phyloP scores from a whole-genome alignment of 176 grass and related monocot species.

The Musa beccarii region DNA sequence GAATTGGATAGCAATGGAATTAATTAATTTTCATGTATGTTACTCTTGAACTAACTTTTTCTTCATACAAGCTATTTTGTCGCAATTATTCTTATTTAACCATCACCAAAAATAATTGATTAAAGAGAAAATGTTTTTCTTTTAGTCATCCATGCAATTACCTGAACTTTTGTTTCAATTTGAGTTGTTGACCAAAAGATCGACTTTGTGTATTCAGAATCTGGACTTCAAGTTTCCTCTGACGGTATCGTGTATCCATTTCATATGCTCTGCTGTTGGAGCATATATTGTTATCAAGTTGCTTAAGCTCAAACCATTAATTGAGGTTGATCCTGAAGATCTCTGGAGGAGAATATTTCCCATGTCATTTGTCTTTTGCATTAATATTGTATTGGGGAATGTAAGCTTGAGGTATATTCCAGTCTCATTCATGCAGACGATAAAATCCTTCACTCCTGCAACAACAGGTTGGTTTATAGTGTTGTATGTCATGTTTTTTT shows the following conservation, averaged over 20 bases:
- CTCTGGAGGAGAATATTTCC: conserved; percentile 96
- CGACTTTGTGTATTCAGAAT: conserved; percentile 36
- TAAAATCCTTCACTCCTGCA: conserved; percentile 98
- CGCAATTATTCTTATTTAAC: neutral
- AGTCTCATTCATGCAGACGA: conserved; percentile 97
- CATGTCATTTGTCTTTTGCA: conserved; percentile 99
- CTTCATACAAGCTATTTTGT: neutral
- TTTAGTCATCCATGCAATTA: neutral
- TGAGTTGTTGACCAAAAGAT: neutral
- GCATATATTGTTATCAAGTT: conserved; percentile 76
- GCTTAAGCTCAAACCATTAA: conserved; percentile 71
- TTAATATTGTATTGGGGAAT: conserved; percentile 94
- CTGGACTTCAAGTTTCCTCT: conserved; percentile 98
- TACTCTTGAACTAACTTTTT: neutral
- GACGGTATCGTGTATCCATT: conserved; percentile 91
- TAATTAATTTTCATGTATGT: no score
- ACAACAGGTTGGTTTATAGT: conserved; percentile 54
- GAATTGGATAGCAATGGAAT: no score
- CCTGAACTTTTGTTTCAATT: neutral
- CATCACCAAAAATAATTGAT: neutral
- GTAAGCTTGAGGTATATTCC: conserved; percentile 93
- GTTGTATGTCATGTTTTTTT: neutral
- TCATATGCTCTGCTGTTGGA: conserved; percentile 88
- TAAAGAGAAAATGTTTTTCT: neutral
- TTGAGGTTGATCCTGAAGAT: conserved; percentile 70